These are phyloP conservation scores for Megacollybia marginata DNA, from an alignment of 768 basidiomycete species.

Conservation along the genomic window DNA sequence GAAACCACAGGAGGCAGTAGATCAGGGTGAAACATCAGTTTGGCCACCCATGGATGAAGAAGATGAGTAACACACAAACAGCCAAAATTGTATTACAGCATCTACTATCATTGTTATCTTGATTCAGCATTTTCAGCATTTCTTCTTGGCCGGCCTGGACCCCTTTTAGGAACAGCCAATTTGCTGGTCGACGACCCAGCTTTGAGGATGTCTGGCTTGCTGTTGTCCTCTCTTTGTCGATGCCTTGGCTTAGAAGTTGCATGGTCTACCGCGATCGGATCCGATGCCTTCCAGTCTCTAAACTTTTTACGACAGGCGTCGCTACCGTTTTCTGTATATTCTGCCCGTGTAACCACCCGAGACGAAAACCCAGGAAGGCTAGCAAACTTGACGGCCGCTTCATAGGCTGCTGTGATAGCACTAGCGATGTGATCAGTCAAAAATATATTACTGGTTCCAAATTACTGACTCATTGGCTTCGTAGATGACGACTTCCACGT, in stretches of 20 bases:
- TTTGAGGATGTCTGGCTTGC: too few species aligned
- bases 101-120: too few species aligned
- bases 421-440: slow-evolving; percentile 22
- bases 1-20: slow-evolving; percentile 3
- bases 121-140: too few species aligned
- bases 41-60: slow-evolving; percentile 7
- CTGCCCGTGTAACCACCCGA: slow-evolving; percentile 62
- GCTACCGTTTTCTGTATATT: slow-evolving; percentile 82
- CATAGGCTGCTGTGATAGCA: slow-evolving; percentile 60
- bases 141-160: too few species aligned
- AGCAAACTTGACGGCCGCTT: slow-evolving; percentile 52
- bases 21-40: not conserved
- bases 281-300: slow-evolving; percentile 40
- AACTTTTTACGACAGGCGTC: slow-evolving; percentile 72
- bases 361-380: slow-evolving; percentile 41
- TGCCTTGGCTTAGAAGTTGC: too few species aligned
- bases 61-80: too few species aligned
- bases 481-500: slow-evolving; percentile 69
- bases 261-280: too few species aligned
- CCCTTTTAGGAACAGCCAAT: too few species aligned
- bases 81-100: too few species aligned
- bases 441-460: not conserved
- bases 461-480: slow-evolving; percentile 63
- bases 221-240: too few species aligned
- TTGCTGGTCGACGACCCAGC: too few species aligned